Evolutionary conservation across 2,329 filamentous ascomycete genomes (phyloP).

Genomic region (Monosporascus sp.): DNA sequence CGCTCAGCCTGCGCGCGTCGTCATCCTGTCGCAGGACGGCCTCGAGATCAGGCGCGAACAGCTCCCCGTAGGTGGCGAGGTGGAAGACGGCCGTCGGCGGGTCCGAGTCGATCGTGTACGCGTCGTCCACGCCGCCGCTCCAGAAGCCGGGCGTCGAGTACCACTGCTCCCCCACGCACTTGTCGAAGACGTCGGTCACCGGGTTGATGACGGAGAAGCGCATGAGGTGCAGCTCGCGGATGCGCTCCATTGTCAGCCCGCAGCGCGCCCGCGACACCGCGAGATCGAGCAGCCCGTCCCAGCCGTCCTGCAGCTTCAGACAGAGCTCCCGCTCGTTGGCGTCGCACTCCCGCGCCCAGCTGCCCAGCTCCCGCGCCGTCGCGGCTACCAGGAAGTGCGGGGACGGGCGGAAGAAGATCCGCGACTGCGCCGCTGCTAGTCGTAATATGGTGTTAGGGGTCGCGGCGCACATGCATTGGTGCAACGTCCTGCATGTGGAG

Average conservation of each 20-base stretch:
- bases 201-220: slow-evolving; percentile 10
- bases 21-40: slow-evolving; percentile 1
- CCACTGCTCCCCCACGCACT: slow-evolving; percentile 4
- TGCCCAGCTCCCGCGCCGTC: slow-evolving; percentile 7
- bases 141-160: not conserved
- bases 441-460: slow-evolving; percentile 7
- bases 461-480: slow-evolving; percentile 1
- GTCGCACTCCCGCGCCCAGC: slow-evolving; percentile 9
- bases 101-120: slow-evolving; percentile 4
- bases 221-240: slow-evolving; percentile 9
- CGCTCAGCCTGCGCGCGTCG: not conserved
- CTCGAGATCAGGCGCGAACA: slow-evolving; percentile 14
- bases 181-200: slow-evolving; percentile 7
- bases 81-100: slow-evolving; percentile 4
- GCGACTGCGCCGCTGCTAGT: slow-evolving; percentile 5
- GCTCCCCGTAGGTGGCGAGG: slow-evolving; percentile 12
- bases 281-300: slow-evolving; percentile 10
- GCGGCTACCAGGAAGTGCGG: slow-evolving; percentile 11
- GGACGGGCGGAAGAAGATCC: slow-evolving; percentile 9
- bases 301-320: slow-evolving; percentile 5
- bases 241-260: slow-evolving; percentile 10
- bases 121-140: slow-evolving; percentile 3
- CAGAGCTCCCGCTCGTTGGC: slow-evolving; percentile 10
- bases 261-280: slow-evolving; percentile 7
- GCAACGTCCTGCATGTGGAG: slow-evolving; percentile 8